These are phyloP conservation scores for Murraya koenigii DNA, from an alignment of 345 rosid genomes.

Conservation along the genomic window DNA sequence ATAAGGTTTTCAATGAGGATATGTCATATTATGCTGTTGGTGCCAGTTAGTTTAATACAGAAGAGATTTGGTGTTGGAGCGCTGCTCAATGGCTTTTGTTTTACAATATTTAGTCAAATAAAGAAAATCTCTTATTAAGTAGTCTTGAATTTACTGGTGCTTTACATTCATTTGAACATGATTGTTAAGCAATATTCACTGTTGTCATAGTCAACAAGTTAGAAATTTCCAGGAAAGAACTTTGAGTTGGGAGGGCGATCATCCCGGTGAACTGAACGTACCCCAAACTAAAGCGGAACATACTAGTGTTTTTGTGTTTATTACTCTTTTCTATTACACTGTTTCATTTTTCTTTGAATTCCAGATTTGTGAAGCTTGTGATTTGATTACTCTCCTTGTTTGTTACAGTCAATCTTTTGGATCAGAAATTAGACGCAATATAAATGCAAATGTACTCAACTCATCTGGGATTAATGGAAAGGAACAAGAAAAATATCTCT, in stretches of 20 bases:
- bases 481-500: constrained; percentile 18
- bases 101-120: background rate
- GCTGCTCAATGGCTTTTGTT: too few species aligned
- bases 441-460: constrained; percentile 15
- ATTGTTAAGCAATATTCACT: background rate
- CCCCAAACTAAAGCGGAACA: too few species aligned
- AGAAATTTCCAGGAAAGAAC: too few species aligned
- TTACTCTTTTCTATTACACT: background rate
- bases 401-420: constrained; percentile 35
- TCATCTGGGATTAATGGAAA: constrained; percentile 26
- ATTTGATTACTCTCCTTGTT: constrained; percentile 10
- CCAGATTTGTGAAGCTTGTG: background rate
- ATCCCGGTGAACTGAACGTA: too few species aligned
- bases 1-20: background rate
- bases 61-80: too few species aligned
- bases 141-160: too few species aligned
- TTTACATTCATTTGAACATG: background rate
- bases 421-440: constrained; percentile 23
- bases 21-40: too few species aligned
- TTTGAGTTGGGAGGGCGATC: too few species aligned
- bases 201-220: too few species aligned
- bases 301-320: background rate
- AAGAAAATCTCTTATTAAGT: background rate
- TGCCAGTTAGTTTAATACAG: too few species aligned
- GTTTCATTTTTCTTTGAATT: background rate